phyloP scores from a whole-genome alignment of 106 monocot species.

The Vanilla planifolia region DNA sequence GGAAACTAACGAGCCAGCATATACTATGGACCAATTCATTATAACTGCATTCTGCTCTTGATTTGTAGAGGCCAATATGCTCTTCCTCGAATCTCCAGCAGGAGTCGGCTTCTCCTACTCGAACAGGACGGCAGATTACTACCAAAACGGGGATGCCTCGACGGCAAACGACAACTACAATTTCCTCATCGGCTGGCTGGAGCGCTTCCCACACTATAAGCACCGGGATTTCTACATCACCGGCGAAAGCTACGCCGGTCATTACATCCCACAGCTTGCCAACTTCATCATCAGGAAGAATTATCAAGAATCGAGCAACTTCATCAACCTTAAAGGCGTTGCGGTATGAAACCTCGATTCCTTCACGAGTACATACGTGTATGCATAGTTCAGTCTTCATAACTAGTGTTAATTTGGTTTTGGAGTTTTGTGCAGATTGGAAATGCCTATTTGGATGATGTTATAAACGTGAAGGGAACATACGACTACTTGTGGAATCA shows the following conservation, averaged over 20 bases:
- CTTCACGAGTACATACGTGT: too few relatives aligned
- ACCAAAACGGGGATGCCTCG: conserved; percentile 41
- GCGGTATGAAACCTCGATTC: conserved; percentile 23
- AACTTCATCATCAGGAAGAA: too few relatives aligned
- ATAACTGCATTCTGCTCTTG: neutral
- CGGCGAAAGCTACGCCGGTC: conserved; percentile 96
- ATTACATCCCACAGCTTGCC: too few relatives aligned
- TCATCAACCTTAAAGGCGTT: neutral
- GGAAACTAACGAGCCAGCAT: too few relatives aligned
- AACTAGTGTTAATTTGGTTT: too few relatives aligned
- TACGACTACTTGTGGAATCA: too few relatives aligned
- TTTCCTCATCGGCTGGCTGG: conserved; percentile 73
- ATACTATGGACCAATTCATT: too few relatives aligned
- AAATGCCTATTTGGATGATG: too few relatives aligned
- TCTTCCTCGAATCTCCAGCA: conserved; percentile 76
- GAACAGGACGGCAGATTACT: conserved; percentile 49
- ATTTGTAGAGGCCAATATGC: conserved; percentile 59
- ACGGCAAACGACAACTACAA: conserved; percentile 64
- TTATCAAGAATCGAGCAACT: too few relatives aligned
- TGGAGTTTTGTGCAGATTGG: too few relatives aligned
- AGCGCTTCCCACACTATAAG: conserved; percentile 58
- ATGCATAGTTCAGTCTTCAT: too few relatives aligned
- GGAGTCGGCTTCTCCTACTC: conserved; percentile 93
- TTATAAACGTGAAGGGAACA: too few relatives aligned
- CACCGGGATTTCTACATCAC: conserved; percentile 72